Evolutionary conservation across 2,329 filamentous ascomycete genomes (phyloP).

Genomic region (Botrytis paeoniae): DNA sequence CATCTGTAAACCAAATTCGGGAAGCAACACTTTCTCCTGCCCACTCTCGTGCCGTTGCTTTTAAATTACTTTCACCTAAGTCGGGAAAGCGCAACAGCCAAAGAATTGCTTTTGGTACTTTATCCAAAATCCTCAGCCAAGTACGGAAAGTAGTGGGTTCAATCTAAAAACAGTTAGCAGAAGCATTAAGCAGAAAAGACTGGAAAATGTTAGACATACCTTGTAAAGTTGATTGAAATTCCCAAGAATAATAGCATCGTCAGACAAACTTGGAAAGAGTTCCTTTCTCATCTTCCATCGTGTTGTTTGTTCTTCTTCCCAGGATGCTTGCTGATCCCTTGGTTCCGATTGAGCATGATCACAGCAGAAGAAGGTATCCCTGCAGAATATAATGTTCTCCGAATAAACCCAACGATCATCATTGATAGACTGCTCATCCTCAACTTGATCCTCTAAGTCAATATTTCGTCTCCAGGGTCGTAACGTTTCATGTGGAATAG

Average conservation of each 20-base stretch:
- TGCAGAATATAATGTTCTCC: conserved; percentile 93
- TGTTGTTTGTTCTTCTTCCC: conserved; percentile 77
- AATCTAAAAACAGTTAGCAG: conserved; percentile 57
- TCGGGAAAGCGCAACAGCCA: conserved; percentile 98
- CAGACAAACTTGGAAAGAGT: conserved; percentile 76
- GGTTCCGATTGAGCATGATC: conserved; percentile 89
- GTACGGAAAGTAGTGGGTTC: conserved; percentile 94
- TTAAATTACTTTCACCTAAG: conserved; percentile 81
- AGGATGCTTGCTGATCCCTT: conserved; percentile 65
- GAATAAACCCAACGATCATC: conserved; percentile 87
- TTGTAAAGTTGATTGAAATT: conserved; percentile 99
- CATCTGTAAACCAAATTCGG: conserved; percentile 91
- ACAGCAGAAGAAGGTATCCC: conserved; percentile 96
- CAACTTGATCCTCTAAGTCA: conserved; percentile 65
- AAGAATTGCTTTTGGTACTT: conserved; percentile 81
- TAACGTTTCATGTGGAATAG: conserved; percentile 78
- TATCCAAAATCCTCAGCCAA: conserved; percentile 87
- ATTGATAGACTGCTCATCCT: conserved; percentile 59
- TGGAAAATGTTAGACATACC: conserved; percentile 50
- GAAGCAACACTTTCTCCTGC: conserved; percentile 79
- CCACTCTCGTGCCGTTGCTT: conserved; percentile 77
- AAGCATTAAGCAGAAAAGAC: not conserved
- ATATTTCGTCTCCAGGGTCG: conserved; percentile 76
- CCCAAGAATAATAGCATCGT: conserved; percentile 85
- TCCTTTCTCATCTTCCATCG: conserved; percentile 93